Conservation (phyloP, 768 basidiomycete species). For the Hebeloma cylindrosporum region DNA sequence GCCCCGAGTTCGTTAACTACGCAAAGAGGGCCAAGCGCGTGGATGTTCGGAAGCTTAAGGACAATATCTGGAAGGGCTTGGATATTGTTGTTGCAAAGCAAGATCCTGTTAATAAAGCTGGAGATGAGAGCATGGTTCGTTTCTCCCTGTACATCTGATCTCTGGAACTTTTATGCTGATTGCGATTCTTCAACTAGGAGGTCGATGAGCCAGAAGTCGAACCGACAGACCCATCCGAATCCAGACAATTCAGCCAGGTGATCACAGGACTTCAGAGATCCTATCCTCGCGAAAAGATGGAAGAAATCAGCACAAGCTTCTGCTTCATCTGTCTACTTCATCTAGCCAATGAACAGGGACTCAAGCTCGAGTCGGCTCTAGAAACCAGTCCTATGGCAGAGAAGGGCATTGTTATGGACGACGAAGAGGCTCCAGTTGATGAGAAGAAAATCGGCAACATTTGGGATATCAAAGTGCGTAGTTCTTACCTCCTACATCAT, state of each 20-base stretch:
- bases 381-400: conserved; percentile 23
- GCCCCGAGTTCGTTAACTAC: conserved; percentile 90
- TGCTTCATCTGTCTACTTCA: conserved; percentile 98
- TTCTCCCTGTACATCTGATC: background rate
- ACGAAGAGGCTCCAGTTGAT: conserved; percentile 17
- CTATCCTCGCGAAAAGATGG: conserved; percentile 93
- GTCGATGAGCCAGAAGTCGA: conserved; percentile 42
- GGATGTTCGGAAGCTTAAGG: conserved; percentile 94
- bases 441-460: conserved; percentile 63
- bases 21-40: conserved; percentile 95
- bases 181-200: conserved; percentile 40
- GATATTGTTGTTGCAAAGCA: conserved; percentile 64
- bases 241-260: conserved; percentile 74
- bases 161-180: background rate
- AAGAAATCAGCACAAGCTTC: conserved; percentile 98
- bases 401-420: conserved; percentile 37
- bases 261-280: conserved; percentile 77
- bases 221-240: conserved; percentile 64
- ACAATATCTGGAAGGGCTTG: conserved; percentile 95
- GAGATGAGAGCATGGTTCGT: conserved; percentile 53
- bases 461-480: conserved; percentile 74
- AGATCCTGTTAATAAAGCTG: conserved; percentile 41
- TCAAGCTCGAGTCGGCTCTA: conserved; percentile 65
- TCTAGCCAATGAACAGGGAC: conserved; percentile 93
- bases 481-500: conserved; percentile 1